Percentiles rank a stretch among this genome's conserved stretches.
Evolutionary conservation across 1,284 basidiomycete species (phyloP).

Genomic region (Rhodotorula glutinis): DNA sequence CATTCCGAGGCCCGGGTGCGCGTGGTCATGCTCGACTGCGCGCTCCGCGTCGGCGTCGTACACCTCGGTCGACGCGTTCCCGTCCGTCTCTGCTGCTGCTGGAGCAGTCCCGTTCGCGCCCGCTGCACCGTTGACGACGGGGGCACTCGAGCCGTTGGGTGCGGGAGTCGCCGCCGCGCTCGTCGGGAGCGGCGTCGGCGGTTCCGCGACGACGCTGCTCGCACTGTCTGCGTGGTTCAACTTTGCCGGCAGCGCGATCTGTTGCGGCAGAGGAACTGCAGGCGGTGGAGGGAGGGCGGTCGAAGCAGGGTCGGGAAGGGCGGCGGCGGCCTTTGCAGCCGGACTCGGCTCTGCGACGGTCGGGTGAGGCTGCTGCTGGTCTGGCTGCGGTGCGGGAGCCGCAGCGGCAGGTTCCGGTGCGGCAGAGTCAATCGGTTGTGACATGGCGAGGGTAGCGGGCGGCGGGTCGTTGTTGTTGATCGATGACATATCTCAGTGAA

Average conservation of each 20-base stretch:
- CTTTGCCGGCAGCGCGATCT: slow-evolving; percentile 7
- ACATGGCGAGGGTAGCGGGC: slow-evolving; percentile 1
- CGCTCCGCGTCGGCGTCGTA: background rate
- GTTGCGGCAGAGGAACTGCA: slow-evolving; percentile 16
- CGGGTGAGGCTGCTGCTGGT: background rate
- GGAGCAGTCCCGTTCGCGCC: background rate
- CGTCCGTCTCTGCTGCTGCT: no score
- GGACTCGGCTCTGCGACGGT: background rate
- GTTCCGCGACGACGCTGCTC: slow-evolving; percentile 22
- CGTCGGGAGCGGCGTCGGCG: slow-evolving; percentile 21
- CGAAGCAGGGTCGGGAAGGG: background rate
- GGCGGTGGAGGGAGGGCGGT: slow-evolving; percentile 14
- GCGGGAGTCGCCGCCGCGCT: background rate
- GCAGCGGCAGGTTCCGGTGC: background rate
- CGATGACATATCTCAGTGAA: slow-evolving; percentile 3
- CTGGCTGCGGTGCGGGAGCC: background rate
- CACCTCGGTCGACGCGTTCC: background rate
- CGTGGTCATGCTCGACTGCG: slow-evolving; percentile 7
- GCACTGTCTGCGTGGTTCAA: slow-evolving; percentile 18
- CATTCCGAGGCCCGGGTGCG: slow-evolving; percentile 19
- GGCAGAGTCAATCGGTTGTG: background rate
- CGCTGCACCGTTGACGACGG: background rate
- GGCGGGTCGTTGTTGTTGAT: background rate
- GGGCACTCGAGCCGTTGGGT: background rate
- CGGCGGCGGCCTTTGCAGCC: background rate